Evolutionary conservation across 2,329 filamentous ascomycete genomes (phyloP).

Genomic region (Neocucurbitaria cava): DNA sequence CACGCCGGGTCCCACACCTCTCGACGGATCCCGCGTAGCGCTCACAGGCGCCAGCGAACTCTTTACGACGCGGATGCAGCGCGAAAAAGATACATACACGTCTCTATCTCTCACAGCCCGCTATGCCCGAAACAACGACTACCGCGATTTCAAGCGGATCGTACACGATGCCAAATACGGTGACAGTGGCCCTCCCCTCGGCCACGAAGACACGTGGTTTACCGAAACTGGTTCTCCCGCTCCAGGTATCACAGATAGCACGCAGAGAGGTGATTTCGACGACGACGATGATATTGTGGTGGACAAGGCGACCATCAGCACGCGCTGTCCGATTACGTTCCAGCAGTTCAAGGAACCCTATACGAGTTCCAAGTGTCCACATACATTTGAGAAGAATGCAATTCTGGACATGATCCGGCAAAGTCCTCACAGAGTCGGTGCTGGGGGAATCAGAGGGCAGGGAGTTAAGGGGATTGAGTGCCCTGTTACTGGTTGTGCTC

Average conservation of each 20-base stretch:
- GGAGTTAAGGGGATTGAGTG: conserved; percentile 59
- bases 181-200: conserved; percentile 61
- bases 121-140: conserved; percentile 67
- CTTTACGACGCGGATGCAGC: conserved; percentile 48
- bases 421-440: conserved; percentile 17
- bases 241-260: conserved; percentile 48
- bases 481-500: conserved; percentile 69
- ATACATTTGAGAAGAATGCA: conserved; percentile 72
- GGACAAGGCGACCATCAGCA: conserved; percentile 67
- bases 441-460: conserved; percentile 13
- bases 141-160: conserved; percentile 66
- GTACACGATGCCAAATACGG: conserved; percentile 67
- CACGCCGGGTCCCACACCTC: conserved; percentile 48
- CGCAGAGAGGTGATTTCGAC: conserved; percentile 47
- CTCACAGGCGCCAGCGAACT: conserved; percentile 46
- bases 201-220: conserved; percentile 69
- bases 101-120: conserved; percentile 47
- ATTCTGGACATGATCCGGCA: conserved; percentile 63
- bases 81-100: conserved; percentile 54
- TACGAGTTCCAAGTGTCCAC: conserved; percentile 71
- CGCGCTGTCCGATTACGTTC: conserved; percentile 74
- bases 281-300: conserved; percentile 73
- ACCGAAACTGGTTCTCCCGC: conserved; percentile 55
- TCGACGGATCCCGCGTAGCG: conserved; percentile 40
- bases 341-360: conserved; percentile 69